A percentile compares a stretch with the other conserved stretches of the same genome.
phyloP scores from a whole-genome alignment of 2,329 filamentous ascomycete species.

The Thyridium curvatum region DNA sequence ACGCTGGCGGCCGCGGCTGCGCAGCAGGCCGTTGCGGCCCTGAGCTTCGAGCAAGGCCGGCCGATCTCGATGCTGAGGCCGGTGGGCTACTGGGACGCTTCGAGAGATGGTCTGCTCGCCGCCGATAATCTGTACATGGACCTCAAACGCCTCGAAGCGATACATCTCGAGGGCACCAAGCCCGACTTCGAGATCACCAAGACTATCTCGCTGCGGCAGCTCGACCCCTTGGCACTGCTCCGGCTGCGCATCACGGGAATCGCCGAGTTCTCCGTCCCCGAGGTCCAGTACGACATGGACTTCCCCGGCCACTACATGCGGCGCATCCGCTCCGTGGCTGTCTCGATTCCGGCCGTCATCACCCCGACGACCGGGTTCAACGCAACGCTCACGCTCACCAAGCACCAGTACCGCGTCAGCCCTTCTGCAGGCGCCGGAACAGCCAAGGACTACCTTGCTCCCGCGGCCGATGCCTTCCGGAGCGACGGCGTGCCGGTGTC shows the following conservation, averaged over 20 bases:
- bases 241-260: slow-evolving; percentile 13
- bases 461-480: slow-evolving; percentile 9
- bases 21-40: slow-evolving; percentile 15
- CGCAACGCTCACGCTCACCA: slow-evolving; percentile 13
- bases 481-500: slow-evolving; percentile 14
- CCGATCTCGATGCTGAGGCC: too few relatives aligned
- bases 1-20: slow-evolving; percentile 15
- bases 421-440: too few relatives aligned
- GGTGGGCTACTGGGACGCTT: slow-evolving; percentile 15
- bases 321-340: slow-evolving; percentile 21
- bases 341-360: slow-evolving; percentile 23
- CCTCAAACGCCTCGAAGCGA: slow-evolving; percentile 15
- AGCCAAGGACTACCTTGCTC: background rate
- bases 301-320: slow-evolving; percentile 32
- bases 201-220: slow-evolving; percentile 20
- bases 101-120: slow-evolving; percentile 16
- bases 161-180: slow-evolving; percentile 6
- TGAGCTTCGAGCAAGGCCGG: slow-evolving; percentile 20
- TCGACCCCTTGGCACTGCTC: slow-evolving; percentile 18
- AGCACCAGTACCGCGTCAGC: slow-evolving; percentile 6
- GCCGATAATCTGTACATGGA: slow-evolving; percentile 16
- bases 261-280: slow-evolving; percentile 18
- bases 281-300: slow-evolving; percentile 28
- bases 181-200: slow-evolving; percentile 23
- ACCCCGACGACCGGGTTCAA: slow-evolving; percentile 20